phyloP scores from a whole-genome alignment of 75 land plant species.

The Cupressus sempervirens region DNA sequence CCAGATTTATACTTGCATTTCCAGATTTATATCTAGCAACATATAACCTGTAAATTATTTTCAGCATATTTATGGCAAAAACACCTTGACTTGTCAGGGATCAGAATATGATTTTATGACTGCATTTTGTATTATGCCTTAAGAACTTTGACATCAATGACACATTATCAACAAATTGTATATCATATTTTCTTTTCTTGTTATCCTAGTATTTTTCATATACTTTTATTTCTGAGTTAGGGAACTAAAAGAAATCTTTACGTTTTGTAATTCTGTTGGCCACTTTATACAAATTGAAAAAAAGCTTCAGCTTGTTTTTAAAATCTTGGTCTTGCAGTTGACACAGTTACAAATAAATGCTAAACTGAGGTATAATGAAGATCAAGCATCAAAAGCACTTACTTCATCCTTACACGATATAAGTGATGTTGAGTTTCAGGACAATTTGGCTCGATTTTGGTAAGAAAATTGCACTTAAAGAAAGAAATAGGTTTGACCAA shows the following conservation, averaged over 20 bases:
- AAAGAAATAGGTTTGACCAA: not conserved
- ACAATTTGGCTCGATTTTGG: constrained; percentile 90
- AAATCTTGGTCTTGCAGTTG: constrained; percentile 39
- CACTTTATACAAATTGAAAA: not conserved
- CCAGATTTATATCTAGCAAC: too few species aligned
- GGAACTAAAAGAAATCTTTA: not conserved
- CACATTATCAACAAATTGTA: too few species aligned
- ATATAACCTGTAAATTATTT: too few species aligned
- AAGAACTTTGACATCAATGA: too few species aligned
- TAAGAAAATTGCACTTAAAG: constrained; percentile 26
- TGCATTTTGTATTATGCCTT: too few species aligned
- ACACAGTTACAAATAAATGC: constrained; percentile 58
- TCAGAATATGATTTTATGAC: too few species aligned
- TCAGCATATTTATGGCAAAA: too few species aligned
- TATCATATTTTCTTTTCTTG: not conserved
- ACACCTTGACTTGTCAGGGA: too few species aligned
- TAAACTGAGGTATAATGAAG: constrained; percentile 61
- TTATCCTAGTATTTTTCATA: not conserved
- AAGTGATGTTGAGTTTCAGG: constrained; percentile 92
- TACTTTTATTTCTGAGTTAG: not conserved
- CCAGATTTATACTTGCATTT: too few species aligned
- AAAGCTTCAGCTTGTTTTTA: not conserved
- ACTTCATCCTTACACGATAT: constrained; percentile 90
- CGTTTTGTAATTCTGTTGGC: not conserved
- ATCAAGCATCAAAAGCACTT: constrained; percentile 57